A percentile compares a stretch with the other conserved stretches of the same genome.
phyloP scores from a whole-genome alignment of 2,329 filamentous ascomycete genomes.

The Gliomastix tumulicola region DNA sequence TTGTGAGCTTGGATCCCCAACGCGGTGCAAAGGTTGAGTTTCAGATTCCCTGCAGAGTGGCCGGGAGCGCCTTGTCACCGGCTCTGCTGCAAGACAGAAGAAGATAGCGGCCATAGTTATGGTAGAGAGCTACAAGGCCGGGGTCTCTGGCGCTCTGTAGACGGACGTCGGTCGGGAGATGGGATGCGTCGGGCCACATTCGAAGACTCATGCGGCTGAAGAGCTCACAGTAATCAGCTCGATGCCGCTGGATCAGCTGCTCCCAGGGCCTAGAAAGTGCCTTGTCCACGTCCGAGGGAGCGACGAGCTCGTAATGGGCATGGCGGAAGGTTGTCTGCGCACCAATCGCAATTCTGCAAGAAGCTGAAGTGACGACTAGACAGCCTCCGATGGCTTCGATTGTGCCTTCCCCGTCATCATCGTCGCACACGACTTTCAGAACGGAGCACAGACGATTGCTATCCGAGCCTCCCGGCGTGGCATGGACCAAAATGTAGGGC shows the following conservation, averaged over 20 bases:
- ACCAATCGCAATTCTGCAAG: not conserved
- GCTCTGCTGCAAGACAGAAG: conserved; percentile 19
- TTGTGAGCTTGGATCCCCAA: conserved; percentile 34
- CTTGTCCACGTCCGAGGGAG: not conserved
- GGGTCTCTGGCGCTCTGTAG: conserved; percentile 1
- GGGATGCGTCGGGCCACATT: not conserved
- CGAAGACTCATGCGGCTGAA: not conserved
- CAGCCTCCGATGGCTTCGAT: not conserved
- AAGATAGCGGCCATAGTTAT: conserved; percentile 12
- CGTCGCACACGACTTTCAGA: not conserved
- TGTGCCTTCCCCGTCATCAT: too few species aligned
- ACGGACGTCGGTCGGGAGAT: not conserved
- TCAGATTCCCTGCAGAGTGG: conserved; percentile 37
- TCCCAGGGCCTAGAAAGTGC: not conserved
- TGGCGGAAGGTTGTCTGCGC: conserved; percentile 1
- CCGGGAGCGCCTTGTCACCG: conserved; percentile 25
- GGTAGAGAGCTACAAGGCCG: conserved; percentile 1
- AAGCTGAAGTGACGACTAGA: conserved; percentile 1
- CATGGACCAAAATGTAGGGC: too few species aligned
- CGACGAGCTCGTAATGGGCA: not conserved
- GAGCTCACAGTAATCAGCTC: not conserved
- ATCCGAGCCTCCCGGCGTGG: conserved; percentile 1
- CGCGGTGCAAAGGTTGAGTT: conserved; percentile 27
- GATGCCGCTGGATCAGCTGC: not conserved
- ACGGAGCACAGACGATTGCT: not conserved